Percentiles rank a stretch among this genome's conserved stretches.
Evolutionary conservation across 2,329 filamentous ascomycete species (phyloP).

Genomic region (Pyrenophora teres): DNA sequence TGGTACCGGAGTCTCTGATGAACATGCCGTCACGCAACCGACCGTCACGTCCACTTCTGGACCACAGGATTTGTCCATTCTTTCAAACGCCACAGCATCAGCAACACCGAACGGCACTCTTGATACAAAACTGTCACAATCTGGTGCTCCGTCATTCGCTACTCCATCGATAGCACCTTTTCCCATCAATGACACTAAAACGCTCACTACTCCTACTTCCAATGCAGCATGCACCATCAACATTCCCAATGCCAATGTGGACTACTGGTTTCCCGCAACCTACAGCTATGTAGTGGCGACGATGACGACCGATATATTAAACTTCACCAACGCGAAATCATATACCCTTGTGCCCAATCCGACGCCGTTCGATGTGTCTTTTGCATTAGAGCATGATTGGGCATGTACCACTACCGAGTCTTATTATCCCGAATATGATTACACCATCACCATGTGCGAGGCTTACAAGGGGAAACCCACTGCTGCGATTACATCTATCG

Average conservation of each 20-base stretch:
- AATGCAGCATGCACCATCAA: conserved; percentile 41
- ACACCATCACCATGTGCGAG: conserved; percentile 27
- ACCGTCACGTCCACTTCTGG: conserved; percentile 9
- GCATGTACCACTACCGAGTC: conserved; percentile 28
- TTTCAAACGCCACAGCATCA: conserved; percentile 2
- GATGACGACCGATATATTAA: conserved; percentile 21
- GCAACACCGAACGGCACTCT: neutral
- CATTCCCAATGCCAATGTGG: conserved; percentile 38
- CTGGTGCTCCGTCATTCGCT: neutral
- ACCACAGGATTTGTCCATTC: conserved; percentile 2
- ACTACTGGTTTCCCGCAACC: conserved; percentile 42
- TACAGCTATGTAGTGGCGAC: conserved; percentile 29
- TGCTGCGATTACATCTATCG: conserved; percentile 38
- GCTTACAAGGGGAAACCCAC: conserved; percentile 37
- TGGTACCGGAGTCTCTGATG: conserved; percentile 6
- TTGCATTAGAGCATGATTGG: conserved; percentile 27
- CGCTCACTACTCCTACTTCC: conserved; percentile 9
- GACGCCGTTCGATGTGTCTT: conserved; percentile 33
- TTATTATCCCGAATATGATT: conserved; percentile 29
- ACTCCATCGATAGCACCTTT: neutral
- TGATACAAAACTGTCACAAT: conserved; percentile 3
- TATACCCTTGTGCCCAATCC: conserved; percentile 31
- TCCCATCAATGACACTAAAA: neutral
- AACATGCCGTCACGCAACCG: conserved; percentile 15
- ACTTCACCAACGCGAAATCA: conserved; percentile 21